phyloP scores from a whole-genome alignment of 2,329 filamentous ascomycete species.

The Sclerotinia sclerotiorum region DNA sequence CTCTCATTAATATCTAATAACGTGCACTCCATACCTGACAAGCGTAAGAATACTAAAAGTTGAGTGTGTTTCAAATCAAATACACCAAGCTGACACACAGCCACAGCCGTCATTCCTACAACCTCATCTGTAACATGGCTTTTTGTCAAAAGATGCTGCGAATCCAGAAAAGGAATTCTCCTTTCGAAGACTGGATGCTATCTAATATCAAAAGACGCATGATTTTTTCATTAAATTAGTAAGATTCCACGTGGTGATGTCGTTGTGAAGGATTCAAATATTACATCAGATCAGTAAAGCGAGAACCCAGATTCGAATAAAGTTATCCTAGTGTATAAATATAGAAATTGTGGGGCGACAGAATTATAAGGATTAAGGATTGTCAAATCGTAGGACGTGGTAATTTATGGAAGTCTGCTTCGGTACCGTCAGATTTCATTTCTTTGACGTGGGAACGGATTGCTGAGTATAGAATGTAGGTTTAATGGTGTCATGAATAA shows the following conservation, averaged over 20 bases:
- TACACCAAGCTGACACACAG: neutral
- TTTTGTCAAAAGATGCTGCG: neutral
- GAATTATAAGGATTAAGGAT: neutral
- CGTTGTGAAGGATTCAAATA: neutral
- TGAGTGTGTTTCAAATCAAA: neutral
- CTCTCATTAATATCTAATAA: neutral
- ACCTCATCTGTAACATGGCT: neutral
- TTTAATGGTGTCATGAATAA: neutral
- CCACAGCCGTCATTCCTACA: neutral
- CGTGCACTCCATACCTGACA: neutral
- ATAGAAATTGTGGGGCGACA: neutral
- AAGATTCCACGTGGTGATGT: neutral
- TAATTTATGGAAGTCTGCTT: neutral
- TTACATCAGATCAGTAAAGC: neutral
- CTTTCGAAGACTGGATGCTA: neutral
- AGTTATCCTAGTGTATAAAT: too few species aligned
- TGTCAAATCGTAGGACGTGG: neutral
- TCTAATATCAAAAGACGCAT: neutral
- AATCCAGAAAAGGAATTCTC: neutral
- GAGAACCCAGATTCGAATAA: neutral
- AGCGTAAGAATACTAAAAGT: neutral
- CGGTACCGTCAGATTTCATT: neutral
- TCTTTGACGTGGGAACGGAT: too few species aligned
- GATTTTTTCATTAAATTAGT: neutral
- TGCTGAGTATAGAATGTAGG: neutral